Percentiles rank a stretch among this genome's conserved stretches.
phyloP scores from a whole-genome alignment of 2,329 filamentous ascomycete genomes.

The Trichoderma aggressivum region DNA sequence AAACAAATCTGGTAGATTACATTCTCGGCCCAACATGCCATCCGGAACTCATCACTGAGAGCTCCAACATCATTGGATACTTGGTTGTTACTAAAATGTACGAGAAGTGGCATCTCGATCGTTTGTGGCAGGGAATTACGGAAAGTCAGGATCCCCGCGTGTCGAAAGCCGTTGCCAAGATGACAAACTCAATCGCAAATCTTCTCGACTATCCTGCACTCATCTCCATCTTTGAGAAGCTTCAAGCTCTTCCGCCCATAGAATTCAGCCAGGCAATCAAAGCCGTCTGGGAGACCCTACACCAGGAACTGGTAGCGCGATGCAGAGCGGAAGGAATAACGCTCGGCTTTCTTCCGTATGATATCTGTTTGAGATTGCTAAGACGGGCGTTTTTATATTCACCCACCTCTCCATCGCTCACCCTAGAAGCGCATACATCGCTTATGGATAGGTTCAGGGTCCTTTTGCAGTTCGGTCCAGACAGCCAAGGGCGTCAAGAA shows the following conservation, averaged over 20 bases:
- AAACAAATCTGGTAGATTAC: conserved; percentile 75
- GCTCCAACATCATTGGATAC: conserved; percentile 82
- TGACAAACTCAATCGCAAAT: conserved; percentile 51
- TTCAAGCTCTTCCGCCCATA: conserved; percentile 61
- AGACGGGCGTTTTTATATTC: conserved; percentile 64
- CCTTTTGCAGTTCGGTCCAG: conserved; percentile 56
- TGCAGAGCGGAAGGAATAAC: conserved; percentile 34
- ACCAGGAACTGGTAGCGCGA: conserved; percentile 48
- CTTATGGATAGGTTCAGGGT: conserved; percentile 59
- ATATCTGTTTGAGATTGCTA: conserved; percentile 62
- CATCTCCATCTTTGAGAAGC: conserved; percentile 67
- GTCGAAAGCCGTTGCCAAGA: conserved; percentile 72
- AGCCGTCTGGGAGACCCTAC: conserved; percentile 56
- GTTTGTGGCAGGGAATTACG: conserved; percentile 79
- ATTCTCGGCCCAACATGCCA: conserved; percentile 89
- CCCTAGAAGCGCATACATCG: conserved; percentile 61
- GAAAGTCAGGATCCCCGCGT: conserved; percentile 80
- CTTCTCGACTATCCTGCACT: conserved; percentile 50
- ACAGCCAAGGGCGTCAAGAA: conserved; percentile 51
- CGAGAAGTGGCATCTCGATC: conserved; percentile 67
- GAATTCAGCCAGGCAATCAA: conserved; percentile 61
- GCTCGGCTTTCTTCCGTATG: conserved; percentile 44
- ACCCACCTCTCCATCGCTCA: conserved; percentile 52
- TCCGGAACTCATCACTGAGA: conserved; percentile 79
- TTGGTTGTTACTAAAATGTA: conserved; percentile 76